Conservation (phyloP, 2,329 filamentous ascomycete species). For the Beauveria pseudobassiana region DNA sequence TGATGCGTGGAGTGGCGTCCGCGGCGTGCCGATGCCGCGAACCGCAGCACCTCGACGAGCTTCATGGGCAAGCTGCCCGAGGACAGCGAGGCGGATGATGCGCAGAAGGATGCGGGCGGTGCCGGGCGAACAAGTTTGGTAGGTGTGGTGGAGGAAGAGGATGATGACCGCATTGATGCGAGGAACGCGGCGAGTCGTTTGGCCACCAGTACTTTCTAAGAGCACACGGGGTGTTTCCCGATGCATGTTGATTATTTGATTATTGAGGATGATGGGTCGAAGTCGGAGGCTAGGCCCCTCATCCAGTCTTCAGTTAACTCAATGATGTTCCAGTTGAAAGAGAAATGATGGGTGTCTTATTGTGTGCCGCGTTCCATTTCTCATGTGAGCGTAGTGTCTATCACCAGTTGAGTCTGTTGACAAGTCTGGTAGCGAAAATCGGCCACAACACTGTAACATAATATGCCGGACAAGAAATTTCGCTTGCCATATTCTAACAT, state of each 20-base stretch:
- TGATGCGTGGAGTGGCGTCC: slow-evolving; percentile 96
- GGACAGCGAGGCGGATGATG: slow-evolving; percentile 45
- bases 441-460: too few relatives aligned
- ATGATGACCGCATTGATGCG: slow-evolving; percentile 91
- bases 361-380: neutral
- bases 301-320: neutral
- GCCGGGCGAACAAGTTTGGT: slow-evolving; percentile 43
- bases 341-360: neutral
- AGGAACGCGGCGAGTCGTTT: slow-evolving; percentile 90
- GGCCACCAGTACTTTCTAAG: slow-evolving; percentile 85
- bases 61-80: slow-evolving; percentile 58
- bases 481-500: too few relatives aligned
- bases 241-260: neutral
- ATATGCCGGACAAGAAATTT: too few relatives aligned
- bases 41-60: slow-evolving; percentile 68
- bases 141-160: slow-evolving; percentile 67
- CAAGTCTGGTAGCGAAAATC: too few relatives aligned
- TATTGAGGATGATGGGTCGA: neutral
- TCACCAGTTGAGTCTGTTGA: too few relatives aligned
- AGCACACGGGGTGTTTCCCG: neutral
- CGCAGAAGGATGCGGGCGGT: slow-evolving; percentile 30
- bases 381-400: too few relatives aligned
- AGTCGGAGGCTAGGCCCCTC: neutral
- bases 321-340: neutral
- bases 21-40: slow-evolving; percentile 69